A percentile compares a stretch with the other conserved stretches of the same genome.
Conservation (phyloP, 169 alveolate genomes). For the Plasmodium gonderi region DNA sequence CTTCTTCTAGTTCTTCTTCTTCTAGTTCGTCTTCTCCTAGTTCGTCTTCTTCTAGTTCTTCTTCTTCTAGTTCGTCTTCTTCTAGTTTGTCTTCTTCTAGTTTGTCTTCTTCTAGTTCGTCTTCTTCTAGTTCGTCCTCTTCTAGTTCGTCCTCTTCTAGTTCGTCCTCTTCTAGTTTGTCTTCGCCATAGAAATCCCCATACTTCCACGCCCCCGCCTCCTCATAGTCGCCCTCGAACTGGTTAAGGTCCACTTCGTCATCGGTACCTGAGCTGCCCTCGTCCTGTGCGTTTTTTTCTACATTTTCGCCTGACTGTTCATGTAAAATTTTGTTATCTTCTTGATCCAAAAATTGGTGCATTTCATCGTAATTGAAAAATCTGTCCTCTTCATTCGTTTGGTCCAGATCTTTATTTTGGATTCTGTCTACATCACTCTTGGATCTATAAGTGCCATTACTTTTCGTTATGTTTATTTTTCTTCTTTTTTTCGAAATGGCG, state of each 20-base stretch:
- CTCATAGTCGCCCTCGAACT: conserved; percentile 18
- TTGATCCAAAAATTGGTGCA: conserved; percentile 30
- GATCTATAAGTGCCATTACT: too few relatives aligned
- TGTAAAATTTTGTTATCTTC: conserved; percentile 13
- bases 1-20: conserved; percentile 54
- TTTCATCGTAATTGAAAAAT: conserved; percentile 48
- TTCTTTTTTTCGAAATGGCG: neutral
- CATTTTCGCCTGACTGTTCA: neutral
- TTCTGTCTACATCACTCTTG: too few relatives aligned
- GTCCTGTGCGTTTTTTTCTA: neutral
- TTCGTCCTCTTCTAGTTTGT: conserved; percentile 36
- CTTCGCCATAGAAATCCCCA: conserved; percentile 38
- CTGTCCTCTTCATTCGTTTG: neutral
- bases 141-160: conserved; percentile 12
- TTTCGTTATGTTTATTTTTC: too few relatives aligned
- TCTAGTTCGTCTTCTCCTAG: conserved; percentile 48
- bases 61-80: conserved; percentile 46
- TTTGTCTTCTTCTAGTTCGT: conserved; percentile 34
- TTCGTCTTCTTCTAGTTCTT: conserved; percentile 45
- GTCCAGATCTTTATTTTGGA: too few relatives aligned
- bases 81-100: conserved; percentile 23
- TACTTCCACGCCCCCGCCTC: conserved; percentile 7
- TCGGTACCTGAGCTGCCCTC: conserved; percentile 35
- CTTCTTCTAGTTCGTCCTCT: conserved; percentile 62
- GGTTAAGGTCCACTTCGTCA: conserved; percentile 24